Evolutionary conservation across 2,329 filamentous ascomycete species (phyloP).

Genomic region (Trichoderma pleuroti): DNA sequence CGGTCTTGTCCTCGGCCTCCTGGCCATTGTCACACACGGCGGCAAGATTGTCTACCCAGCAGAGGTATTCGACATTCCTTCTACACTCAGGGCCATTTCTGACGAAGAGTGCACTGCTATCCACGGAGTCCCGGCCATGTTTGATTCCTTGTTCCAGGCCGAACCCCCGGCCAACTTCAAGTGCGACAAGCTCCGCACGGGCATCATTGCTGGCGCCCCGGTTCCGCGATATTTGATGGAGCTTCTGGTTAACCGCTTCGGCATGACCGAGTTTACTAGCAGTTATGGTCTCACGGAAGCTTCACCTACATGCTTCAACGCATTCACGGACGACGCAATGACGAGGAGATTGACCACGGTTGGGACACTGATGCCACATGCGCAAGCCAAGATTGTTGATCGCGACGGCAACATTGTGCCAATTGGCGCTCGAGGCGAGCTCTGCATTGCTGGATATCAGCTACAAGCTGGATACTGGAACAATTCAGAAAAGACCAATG

Average conservation of each 20-base stretch:
- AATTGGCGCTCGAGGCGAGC: conserved; percentile 65
- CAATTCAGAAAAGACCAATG: conserved; percentile 69
- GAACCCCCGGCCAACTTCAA: conserved; percentile 40
- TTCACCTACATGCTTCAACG: conserved; percentile 76
- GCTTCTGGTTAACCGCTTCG: conserved; percentile 64
- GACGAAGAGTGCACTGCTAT: conserved; percentile 69
- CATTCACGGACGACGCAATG: conserved; percentile 69
- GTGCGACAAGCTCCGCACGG: conserved; percentile 61
- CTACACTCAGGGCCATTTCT: conserved; percentile 63
- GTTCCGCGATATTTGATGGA: conserved; percentile 75
- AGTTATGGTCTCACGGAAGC: conserved; percentile 75
- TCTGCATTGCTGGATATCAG: conserved; percentile 76
- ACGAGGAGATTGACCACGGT: conserved; percentile 66
- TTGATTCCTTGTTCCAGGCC: conserved; percentile 61
- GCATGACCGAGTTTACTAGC: conserved; percentile 71
- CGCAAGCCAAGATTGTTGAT: conserved; percentile 73
- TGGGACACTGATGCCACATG: conserved; percentile 72
- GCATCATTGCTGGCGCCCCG: conserved; percentile 75
- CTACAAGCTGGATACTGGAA: conserved; percentile 65
- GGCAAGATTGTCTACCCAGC: conserved; percentile 72
- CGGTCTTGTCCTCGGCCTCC: conserved; percentile 71
- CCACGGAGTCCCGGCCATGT: conserved; percentile 83
- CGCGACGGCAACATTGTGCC: conserved; percentile 62
- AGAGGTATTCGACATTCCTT: conserved; percentile 67
- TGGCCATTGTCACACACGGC: conserved; percentile 70